Percentiles rank a stretch among this genome's conserved stretches.
These are phyloP conservation scores for Psilocybe azurescens DNA, from an alignment of 768 basidiomycete genomes.

Conservation along the genomic window DNA sequence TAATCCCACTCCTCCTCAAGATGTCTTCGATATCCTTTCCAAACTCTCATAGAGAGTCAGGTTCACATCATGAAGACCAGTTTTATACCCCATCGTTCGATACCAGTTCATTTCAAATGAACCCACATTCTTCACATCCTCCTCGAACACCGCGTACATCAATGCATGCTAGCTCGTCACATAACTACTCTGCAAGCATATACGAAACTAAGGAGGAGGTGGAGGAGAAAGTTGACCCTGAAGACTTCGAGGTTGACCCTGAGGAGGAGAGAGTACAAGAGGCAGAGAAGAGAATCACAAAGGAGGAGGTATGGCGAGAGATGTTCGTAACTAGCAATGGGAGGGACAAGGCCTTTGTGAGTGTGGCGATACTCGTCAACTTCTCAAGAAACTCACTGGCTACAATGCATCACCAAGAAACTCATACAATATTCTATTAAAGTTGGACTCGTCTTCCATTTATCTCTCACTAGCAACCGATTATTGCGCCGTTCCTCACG, in stretches of 20 bases:
- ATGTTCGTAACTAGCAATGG: constrained; percentile 79
- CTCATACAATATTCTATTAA: constrained; percentile 84
- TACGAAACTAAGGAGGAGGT: constrained; percentile 53
- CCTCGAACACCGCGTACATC: constrained; percentile 77
- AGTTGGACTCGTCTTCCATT: constrained; percentile 75
- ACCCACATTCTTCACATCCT: constrained; percentile 79
- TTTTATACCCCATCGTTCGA: constrained; percentile 70
- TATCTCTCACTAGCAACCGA: constrained; percentile 48
- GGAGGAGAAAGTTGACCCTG: constrained; percentile 39
- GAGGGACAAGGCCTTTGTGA: constrained; percentile 84
- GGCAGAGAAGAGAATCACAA: constrained; percentile 52
- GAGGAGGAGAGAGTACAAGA: constrained; percentile 50
- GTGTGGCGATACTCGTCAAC: constrained; percentile 31
- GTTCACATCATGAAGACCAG: constrained; percentile 50
- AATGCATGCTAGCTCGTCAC: constrained; percentile 37
- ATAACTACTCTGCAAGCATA: constrained; percentile 43
- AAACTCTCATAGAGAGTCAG: constrained; percentile 37
- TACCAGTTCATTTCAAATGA: constrained; percentile 75
- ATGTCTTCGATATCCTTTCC: constrained; percentile 80
- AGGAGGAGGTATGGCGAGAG: constrained; percentile 81
- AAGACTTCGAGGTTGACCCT: constrained; percentile 54
- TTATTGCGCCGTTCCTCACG: constrained; percentile 52
- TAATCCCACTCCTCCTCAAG: constrained; percentile 1
- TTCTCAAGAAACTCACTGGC: constrained; percentile 80
- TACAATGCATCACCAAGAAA: constrained; percentile 71